Conservation (phyloP, 768 basidiomycete species). For the Pilatotrama ljubarskyi region DNA sequence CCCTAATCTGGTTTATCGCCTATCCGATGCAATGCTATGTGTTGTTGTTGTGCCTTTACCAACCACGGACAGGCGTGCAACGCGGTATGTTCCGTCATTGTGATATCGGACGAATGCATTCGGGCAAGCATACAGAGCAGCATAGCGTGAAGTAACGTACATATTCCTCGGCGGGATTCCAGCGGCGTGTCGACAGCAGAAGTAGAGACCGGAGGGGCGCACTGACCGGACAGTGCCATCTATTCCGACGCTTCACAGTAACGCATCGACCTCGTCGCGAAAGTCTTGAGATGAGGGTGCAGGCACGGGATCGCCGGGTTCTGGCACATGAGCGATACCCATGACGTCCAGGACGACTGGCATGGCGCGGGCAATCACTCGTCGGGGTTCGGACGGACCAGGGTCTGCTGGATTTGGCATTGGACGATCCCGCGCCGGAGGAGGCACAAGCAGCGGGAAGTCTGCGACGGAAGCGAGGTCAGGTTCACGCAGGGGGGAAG, state of each 20-base stretch:
- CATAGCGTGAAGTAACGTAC: neutral
- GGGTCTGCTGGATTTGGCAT: neutral
- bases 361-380: neutral
- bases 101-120: neutral
- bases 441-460: conserved; percentile 2
- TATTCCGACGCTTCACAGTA: conserved; percentile 4
- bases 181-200: neutral
- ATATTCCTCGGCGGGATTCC: neutral
- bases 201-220: neutral
- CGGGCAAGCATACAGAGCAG: neutral
- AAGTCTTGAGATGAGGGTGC: conserved; percentile 26
- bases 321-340: conserved; percentile 3
- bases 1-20: neutral
- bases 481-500: conserved; percentile 2
- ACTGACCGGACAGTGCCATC: neutral
- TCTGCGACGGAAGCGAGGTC: neutral
- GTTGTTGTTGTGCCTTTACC: neutral
- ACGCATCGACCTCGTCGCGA: conserved; percentile 28
- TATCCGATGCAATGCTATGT: neutral
- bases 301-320: conserved; percentile 7
- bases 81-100: neutral
- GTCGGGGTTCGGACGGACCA: neutral
- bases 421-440: neutral
- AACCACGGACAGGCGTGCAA: neutral
- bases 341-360: conserved; percentile 8